Base-by-base conservation (phyloP, 2,329 filamentous ascomycete genomes). In the Talaromyces funiculosus region DNA sequence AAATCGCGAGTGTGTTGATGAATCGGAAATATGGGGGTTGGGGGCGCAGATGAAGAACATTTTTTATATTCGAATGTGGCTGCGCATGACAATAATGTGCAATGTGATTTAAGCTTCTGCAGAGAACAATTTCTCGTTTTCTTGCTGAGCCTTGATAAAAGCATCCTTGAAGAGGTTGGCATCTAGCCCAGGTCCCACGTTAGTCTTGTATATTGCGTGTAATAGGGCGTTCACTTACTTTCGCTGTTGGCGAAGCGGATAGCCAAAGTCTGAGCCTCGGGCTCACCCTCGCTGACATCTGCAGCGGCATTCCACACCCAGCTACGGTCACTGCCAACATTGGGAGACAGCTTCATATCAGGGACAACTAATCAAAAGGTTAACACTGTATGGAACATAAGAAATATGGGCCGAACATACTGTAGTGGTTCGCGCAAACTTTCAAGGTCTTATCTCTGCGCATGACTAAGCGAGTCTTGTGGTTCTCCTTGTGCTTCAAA, bases 381-480 rank as follows among this genome's bases (percentile, higher is more conserved):
- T 8, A 58, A 16, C 12, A 16, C 38, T 2, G 20, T 9, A 53
- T 24, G 45, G 10, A 3, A 35, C 5, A 22, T 5, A 8, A 8
- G 40, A 38, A 33, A 18, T n/a, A n/a, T 31, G 43, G 20, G 20
- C 4, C 22, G 20, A 33, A 81, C 89, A 72, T 87, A 96, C 92
- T 88, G 81, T 99, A 99, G 85, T 99, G 94, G 84, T 99, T 99
- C 75, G 94, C 94, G 88, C 94, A 99, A 80, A 99, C 94, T 86
- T 99, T 99, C 81, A 97, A 87, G 64, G 94, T 99, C 90, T 97
- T 97, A 84, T 99, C 94, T 76, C 94, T 86, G 77, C 94, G 90
- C 94, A 99, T 99, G 69, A 99, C 94, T 71, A 99, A 83, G 70
- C 94, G 87, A 62, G 92, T 96, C 88, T 97, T 97, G 80, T 89